Evolutionary conservation across 768 basidiomycete genomes (phyloP).

Genomic region (Baorangia bicolor): DNA sequence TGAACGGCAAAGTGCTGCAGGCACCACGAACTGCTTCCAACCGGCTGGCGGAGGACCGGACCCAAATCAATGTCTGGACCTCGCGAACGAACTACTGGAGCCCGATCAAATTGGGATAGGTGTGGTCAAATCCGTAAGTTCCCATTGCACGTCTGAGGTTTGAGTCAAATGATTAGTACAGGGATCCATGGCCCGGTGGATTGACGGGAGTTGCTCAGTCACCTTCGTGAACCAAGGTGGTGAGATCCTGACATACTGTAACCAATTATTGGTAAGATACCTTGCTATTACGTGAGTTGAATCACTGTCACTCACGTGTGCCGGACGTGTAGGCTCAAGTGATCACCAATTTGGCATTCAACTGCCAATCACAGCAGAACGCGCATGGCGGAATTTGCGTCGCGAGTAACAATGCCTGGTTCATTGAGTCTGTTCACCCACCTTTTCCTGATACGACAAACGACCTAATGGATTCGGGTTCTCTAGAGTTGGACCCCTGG

Average conservation of each 20-base stretch:
- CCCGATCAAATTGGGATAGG: no score
- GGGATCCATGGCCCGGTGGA: no score
- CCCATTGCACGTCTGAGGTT: neutral
- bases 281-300: neutral
- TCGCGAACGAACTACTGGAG: no score
- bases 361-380: neutral
- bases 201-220: accelerated
- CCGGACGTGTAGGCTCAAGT: neutral
- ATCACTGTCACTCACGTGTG: neutral
- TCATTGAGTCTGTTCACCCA: neutral
- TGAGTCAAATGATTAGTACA: neutral
- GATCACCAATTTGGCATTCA: neutral
- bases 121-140: neutral
- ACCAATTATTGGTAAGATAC: neutral
- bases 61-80: neutral
- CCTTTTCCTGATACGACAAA: neutral
- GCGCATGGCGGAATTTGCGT: neutral
- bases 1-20: neutral
- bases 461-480: neutral
- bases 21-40: neutral
- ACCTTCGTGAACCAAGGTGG: neutral
- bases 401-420: accelerated
- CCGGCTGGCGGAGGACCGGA: neutral
- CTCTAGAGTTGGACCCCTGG: no score
- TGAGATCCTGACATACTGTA: neutral